Conservation (phyloP, 495 filamentous ascomycete species). For the Achaetomiella virescens region DNA sequence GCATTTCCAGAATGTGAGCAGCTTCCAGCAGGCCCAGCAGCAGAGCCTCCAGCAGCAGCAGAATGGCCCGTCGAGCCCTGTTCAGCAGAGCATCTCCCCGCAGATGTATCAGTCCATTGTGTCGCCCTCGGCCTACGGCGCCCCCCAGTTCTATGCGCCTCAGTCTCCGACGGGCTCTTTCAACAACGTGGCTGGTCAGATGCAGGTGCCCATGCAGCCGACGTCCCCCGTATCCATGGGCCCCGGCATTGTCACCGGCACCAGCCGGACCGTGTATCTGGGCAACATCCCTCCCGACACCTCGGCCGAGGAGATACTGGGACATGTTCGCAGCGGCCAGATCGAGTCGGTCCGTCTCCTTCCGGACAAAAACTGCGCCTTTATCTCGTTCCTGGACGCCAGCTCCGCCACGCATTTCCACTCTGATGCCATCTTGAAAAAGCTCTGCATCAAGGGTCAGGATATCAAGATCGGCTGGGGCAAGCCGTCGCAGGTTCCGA, state of each 20-base stretch:
- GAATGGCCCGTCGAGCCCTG: conserved; percentile 41
- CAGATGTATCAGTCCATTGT: conserved; percentile 73
- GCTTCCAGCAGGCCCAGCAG: conserved; percentile 63
- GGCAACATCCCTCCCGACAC: conserved; percentile 98
- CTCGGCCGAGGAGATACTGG: conserved; percentile 94
- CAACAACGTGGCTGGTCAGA: conserved; percentile 54
- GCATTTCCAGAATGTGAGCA: conserved; percentile 79
- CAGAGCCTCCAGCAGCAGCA: conserved; percentile 56
- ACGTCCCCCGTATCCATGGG: conserved; percentile 64
- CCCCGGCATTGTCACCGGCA: conserved; percentile 77
- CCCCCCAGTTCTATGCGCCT: conserved; percentile 68
- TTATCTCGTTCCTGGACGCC: conserved; percentile 96
- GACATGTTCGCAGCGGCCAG: conserved; percentile 94
- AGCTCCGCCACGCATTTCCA: conserved; percentile 98
- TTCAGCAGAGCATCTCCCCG: conserved; percentile 55
- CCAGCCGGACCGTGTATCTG: conserved; percentile 92
- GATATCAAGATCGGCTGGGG: conserved; percentile 99
- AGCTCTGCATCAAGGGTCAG: conserved; percentile 93
- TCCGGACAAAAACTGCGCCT: conserved; percentile 98
- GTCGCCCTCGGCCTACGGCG: conserved; percentile 66
- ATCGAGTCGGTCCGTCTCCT: conserved; percentile 96
- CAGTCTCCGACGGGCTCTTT: conserved; percentile 81
- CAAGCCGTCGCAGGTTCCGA: conserved; percentile 96
- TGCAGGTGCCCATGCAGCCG: conserved; percentile 44
- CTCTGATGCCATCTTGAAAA: conserved; percentile 98